Evolutionary conservation across 768 basidiomycete genomes (phyloP).

Genomic region (Hypholoma sublateritium): DNA sequence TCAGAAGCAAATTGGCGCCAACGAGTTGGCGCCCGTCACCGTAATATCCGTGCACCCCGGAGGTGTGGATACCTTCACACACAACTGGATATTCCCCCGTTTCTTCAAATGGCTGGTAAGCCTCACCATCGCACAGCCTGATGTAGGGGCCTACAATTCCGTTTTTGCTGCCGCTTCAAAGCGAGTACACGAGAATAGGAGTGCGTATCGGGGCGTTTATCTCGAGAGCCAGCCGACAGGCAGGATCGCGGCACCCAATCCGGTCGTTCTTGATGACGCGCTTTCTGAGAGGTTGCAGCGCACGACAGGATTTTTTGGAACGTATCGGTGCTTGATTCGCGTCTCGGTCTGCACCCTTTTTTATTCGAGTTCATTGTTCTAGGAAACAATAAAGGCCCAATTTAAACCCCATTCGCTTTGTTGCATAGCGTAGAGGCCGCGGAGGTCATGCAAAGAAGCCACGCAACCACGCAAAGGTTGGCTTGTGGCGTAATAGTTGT

Average conservation of each 20-base stretch:
- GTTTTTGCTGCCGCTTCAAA: conserved; percentile 30
- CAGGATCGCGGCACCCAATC: conserved; percentile 10
- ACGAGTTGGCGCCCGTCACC: conserved; percentile 17
- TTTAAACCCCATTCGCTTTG: too few species aligned
- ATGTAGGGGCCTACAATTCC: conserved; percentile 25
- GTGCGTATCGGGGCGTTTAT: conserved; percentile 24
- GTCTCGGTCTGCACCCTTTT: too few species aligned
- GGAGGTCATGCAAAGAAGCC: too few species aligned
- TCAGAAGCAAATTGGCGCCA: conserved; percentile 13
- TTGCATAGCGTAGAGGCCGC: too few species aligned
- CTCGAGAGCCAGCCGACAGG: conserved; percentile 21
- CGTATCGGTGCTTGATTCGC: conserved; percentile 4
- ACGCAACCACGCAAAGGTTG: too few species aligned
- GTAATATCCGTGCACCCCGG: conserved; percentile 25
- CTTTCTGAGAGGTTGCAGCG: conserved; percentile 9
- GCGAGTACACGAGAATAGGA: conserved; percentile 18
- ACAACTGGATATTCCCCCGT: conserved; percentile 19
- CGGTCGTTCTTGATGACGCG: conserved; percentile 12
- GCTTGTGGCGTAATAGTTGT: too few species aligned
- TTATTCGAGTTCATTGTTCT: too few species aligned
- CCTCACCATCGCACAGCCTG: conserved; percentile 17
- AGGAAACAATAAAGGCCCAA: too few species aligned
- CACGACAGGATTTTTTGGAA: conserved; percentile 9
- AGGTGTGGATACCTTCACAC: conserved; percentile 28
- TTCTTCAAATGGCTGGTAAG: conserved; percentile 17